These are phyloP conservation scores for Vickermania spadyakhi DNA, from an alignment of 208 protist genomes.

Conservation along the genomic window DNA sequence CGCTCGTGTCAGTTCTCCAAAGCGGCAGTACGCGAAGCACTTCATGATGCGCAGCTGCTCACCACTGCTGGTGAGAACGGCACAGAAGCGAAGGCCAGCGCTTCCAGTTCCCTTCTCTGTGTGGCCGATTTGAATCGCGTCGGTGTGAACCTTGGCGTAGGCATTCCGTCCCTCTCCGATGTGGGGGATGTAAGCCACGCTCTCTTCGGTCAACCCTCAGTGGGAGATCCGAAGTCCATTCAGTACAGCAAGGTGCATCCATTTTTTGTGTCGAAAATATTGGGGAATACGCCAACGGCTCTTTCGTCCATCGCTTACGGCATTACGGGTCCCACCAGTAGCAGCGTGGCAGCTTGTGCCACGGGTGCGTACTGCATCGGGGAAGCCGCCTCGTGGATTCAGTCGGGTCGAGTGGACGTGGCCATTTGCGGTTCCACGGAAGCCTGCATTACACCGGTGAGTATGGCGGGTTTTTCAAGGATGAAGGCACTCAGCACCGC, in stretches of 20 bases:
- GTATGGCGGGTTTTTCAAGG: conserved; percentile 91
- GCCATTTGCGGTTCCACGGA: conserved; percentile 92
- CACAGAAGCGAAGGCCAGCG: neutral
- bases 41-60: conserved; percentile 46
- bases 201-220: conserved; percentile 10
- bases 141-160: conserved; percentile 89
- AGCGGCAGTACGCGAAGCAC: conserved; percentile 50
- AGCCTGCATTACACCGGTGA: conserved; percentile 86
- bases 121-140: conserved; percentile 19
- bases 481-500: conserved; percentile 90
- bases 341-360: conserved; percentile 94
- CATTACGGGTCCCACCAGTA: conserved; percentile 88
- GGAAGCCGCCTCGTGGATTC: conserved; percentile 88
- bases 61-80: conserved; percentile 13
- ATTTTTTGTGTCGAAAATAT: conserved; percentile 94
- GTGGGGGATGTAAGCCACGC: conserved; percentile 50
- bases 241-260: conserved; percentile 75
- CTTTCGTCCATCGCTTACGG: conserved; percentile 83
- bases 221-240: conserved; percentile 2
- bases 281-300: conserved; percentile 96
- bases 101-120: neutral
- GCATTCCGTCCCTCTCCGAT: conserved; percentile 79
- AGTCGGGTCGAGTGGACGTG: conserved; percentile 70
- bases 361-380: conserved; percentile 96
- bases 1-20: conserved; percentile 37